These are phyloP conservation scores for Pseudozyma tsukubaensis DNA, from an alignment of 1,284 basidiomycete genomes.

Conservation along the genomic window DNA sequence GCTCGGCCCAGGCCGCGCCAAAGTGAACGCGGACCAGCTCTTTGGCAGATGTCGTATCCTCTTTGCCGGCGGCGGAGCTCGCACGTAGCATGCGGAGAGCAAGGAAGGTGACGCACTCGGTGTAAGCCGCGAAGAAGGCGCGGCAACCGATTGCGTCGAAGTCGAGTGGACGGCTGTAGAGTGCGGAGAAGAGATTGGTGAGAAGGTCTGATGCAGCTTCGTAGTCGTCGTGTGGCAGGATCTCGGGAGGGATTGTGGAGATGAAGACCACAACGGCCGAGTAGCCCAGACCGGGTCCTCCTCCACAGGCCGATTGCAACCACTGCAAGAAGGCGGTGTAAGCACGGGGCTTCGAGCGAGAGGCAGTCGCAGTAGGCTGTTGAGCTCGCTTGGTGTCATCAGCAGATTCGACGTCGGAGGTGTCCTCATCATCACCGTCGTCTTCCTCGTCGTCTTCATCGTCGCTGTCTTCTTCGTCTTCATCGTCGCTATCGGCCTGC, in stretches of 20 bases:
- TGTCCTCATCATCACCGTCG: slow-evolving; percentile 21
- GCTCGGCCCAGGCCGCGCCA: slow-evolving; percentile 39
- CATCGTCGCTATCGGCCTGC: slow-evolving; percentile 12
- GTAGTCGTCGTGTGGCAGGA: slow-evolving; percentile 69
- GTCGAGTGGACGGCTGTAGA: slow-evolving; percentile 76
- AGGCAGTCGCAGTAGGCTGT: not conserved
- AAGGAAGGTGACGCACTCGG: slow-evolving; percentile 78
- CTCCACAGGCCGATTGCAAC: slow-evolving; percentile 79
- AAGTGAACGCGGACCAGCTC: slow-evolving; percentile 41
- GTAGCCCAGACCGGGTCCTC: slow-evolving; percentile 80
- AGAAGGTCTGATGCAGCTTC: slow-evolving; percentile 73
- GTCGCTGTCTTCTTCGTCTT: slow-evolving; percentile 35
- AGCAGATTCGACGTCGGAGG: slow-evolving; percentile 19
- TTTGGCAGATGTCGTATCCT: slow-evolving; percentile 14
- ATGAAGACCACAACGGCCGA: slow-evolving; percentile 81
- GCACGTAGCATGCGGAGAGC: slow-evolving; percentile 32
- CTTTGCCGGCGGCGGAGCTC: slow-evolving; percentile 1
- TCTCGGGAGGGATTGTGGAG: slow-evolving; percentile 77
- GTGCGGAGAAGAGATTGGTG: slow-evolving; percentile 80
- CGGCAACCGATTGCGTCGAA: slow-evolving; percentile 42
- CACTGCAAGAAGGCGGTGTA: slow-evolving; percentile 75
- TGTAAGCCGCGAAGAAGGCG: slow-evolving; percentile 77
- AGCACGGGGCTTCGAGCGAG: slow-evolving; percentile 24
- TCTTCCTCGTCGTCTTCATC: slow-evolving; percentile 30
- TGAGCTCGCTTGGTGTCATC: slow-evolving; percentile 1